These are phyloP conservation scores for Tylopilus sp. DNA, from an alignment of 1,284 basidiomycete species.

Conservation along the genomic window DNA sequence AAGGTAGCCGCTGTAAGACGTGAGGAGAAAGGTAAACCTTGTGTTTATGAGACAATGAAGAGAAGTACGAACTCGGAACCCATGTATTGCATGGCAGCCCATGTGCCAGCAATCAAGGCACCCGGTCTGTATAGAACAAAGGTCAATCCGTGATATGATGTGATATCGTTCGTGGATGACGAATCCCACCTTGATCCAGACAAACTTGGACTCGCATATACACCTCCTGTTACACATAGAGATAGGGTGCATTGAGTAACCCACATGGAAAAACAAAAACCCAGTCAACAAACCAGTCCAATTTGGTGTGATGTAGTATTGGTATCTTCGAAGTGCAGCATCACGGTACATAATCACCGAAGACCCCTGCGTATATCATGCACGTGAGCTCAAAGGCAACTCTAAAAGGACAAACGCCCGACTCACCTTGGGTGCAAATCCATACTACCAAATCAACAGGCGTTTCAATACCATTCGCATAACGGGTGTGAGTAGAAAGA, in stretches of 20 bases:
- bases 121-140: slow-evolving; percentile 73
- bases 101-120: slow-evolving; percentile 93
- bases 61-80: slow-evolving; percentile 75
- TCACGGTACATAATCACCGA: slow-evolving; percentile 94
- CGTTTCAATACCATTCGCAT: slow-evolving; percentile 14
- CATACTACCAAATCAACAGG: slow-evolving; percentile 62
- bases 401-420: neutral
- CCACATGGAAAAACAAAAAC: neutral
- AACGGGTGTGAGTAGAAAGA: neutral
- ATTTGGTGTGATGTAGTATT: slow-evolving; percentile 86
- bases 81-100: slow-evolving; percentile 96
- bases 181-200: slow-evolving; percentile 84
- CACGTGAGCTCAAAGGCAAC: neutral
- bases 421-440: slow-evolving; percentile 84
- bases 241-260: slow-evolving; percentile 1
- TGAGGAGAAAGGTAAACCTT: neutral
- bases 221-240: slow-evolving; percentile 61
- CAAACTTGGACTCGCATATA: slow-evolving; percentile 88
- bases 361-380: slow-evolving; percentile 68
- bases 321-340: slow-evolving; percentile 77
- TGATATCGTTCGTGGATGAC: neutral
- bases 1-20: slow-evolving; percentile 82
- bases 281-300: slow-evolving; percentile 69
- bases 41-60: neutral
- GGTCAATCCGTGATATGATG: neutral